Conservation (phyloP, 1,284 basidiomycete genomes). For the Trametes pubescens region DNA sequence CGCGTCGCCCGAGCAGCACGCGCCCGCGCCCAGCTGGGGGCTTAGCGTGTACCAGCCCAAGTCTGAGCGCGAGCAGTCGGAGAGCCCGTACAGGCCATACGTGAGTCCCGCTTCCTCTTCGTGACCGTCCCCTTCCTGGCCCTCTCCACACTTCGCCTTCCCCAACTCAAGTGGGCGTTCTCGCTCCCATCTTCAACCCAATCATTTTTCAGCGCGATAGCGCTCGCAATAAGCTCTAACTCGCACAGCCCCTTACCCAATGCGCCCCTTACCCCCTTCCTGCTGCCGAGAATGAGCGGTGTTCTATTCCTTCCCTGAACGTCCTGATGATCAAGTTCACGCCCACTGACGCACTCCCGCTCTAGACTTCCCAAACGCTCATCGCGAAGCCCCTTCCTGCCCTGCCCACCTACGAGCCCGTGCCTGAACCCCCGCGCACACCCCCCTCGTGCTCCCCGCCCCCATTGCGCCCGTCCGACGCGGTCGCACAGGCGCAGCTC, state of each 20-base stretch:
- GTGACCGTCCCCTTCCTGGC: neutral
- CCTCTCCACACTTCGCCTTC: neutral
- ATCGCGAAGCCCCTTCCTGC: conserved; percentile 25
- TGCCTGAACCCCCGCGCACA: conserved; percentile 3
- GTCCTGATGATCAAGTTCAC: neutral
- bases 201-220: neutral
- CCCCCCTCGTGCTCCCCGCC: conserved; percentile 13
- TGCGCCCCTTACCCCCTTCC: neutral
- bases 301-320: neutral
- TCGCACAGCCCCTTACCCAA: neutral
- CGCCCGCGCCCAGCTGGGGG: conserved; percentile 5
- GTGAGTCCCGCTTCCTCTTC: conserved; percentile 7
- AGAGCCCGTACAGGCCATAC: conserved; percentile 19
- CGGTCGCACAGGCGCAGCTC: conserved; percentile 30
- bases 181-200: neutral
- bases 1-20: conserved; percentile 25
- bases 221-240: neutral
- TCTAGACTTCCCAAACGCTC: conserved; percentile 10
- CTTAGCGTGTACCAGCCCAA: conserved; percentile 24
- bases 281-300: neutral
- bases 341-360: neutral
- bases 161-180: neutral
- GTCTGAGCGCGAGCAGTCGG: conserved; percentile 13
- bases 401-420: conserved; percentile 1
- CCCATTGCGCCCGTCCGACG: conserved; percentile 22